Percentiles rank a stretch among this genome's conserved stretches.
These are phyloP conservation scores for Crithidia bombi DNA, from an alignment of 208 protist genomes.

Conservation along the genomic window DNA sequence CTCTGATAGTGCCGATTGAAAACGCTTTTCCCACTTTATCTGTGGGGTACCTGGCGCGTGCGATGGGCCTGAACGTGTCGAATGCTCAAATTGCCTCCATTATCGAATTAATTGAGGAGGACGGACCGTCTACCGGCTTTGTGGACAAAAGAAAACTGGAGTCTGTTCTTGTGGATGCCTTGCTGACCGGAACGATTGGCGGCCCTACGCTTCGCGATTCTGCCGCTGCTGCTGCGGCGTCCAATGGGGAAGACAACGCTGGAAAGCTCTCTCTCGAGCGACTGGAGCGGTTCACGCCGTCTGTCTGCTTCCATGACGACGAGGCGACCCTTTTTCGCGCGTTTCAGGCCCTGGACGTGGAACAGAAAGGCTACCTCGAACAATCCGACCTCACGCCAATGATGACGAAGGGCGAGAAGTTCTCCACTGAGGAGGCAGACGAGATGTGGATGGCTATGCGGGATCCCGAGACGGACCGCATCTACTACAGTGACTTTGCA, in stretches of 20 bases:
- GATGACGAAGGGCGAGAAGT: constrained; percentile 54
- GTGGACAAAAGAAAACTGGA: constrained; percentile 55
- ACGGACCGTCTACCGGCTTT: constrained; percentile 58
- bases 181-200: constrained; percentile 75
- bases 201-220: constrained; percentile 36
- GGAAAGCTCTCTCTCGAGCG: constrained; percentile 18
- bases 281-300: constrained; percentile 27
- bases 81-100: constrained; percentile 62
- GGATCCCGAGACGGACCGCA: constrained; percentile 72
- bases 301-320: constrained; percentile 51
- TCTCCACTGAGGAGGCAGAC: constrained; percentile 80
- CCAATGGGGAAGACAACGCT: not conserved
- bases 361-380: constrained; percentile 72
- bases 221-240: not conserved
- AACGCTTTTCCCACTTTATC: constrained; percentile 69
- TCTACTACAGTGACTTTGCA: constrained; percentile 86
- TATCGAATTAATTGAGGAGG: constrained; percentile 77
- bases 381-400: constrained; percentile 62
- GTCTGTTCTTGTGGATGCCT: constrained; percentile 69
- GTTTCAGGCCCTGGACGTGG: constrained; percentile 71
- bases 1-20: not conserved
- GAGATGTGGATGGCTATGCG: constrained; percentile 77
- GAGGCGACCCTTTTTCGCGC: constrained; percentile 72
- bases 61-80: constrained; percentile 85
- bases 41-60: constrained; percentile 82